Conservation (phyloP, 2,329 filamentous ascomycete species). For the Verticillium zaregamsianum region DNA sequence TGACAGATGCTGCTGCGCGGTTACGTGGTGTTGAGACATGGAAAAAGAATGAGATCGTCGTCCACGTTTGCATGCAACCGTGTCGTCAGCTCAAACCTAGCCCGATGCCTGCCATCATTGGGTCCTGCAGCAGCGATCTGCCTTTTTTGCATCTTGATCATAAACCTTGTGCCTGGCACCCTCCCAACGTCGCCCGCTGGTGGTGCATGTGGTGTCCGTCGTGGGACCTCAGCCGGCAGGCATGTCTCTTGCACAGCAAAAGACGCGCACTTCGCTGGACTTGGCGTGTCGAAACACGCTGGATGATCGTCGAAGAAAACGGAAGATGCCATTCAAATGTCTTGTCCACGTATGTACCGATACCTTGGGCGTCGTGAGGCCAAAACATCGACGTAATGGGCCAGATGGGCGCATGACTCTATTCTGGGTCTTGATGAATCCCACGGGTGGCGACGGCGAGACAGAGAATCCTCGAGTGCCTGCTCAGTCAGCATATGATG, state of each 20-base stretch:
- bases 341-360: neutral
- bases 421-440: neutral
- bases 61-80: neutral
- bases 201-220: neutral
- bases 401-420: neutral
- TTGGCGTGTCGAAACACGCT: neutral
- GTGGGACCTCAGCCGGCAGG: neutral
- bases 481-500: neutral
- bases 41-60: neutral
- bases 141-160: neutral
- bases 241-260: neutral
- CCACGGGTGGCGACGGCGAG: neutral
- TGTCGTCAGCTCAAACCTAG: neutral
- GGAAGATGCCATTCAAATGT: neutral
- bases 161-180: neutral
- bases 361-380: neutral
- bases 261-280: neutral
- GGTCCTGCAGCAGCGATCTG: neutral
- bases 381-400: neutral
- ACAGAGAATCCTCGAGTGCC: neutral
- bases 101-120: neutral
- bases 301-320: neutral
- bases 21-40: neutral
- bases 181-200: neutral
- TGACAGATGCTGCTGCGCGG: neutral